Conservation (phyloP, 1,139 yeast genomes). For the Pichia terricola region DNA sequence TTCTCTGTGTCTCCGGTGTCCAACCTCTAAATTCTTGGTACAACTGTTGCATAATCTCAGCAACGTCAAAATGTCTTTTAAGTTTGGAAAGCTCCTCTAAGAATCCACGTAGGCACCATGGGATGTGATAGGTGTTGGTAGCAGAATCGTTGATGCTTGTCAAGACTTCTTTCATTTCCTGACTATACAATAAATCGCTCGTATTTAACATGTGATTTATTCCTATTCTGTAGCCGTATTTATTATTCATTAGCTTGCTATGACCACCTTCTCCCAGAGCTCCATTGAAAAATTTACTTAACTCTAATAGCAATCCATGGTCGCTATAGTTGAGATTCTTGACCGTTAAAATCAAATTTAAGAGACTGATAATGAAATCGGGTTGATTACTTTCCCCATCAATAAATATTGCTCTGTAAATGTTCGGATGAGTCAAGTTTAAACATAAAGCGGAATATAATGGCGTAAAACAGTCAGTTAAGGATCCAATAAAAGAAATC, state of each 20-base stretch:
- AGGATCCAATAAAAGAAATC: constrained; percentile 39
- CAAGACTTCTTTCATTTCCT: constrained; percentile 31
- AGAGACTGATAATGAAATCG: constrained; percentile 36
- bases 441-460: constrained; percentile 36
- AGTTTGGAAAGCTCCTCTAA: constrained; percentile 41
- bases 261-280: constrained; percentile 44
- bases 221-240: constrained; percentile 44
- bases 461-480: constrained; percentile 38
- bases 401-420: constrained; percentile 34
- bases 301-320: constrained; percentile 42
- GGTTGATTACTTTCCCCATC: constrained; percentile 34
- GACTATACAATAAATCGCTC: constrained; percentile 36
- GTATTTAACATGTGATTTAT: constrained; percentile 42
- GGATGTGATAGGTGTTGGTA: constrained; percentile 44
- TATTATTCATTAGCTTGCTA: constrained; percentile 39
- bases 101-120: constrained; percentile 52
- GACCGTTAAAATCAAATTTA: constrained; percentile 38
- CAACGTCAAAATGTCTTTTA: constrained; percentile 33
- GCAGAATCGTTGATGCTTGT: constrained; percentile 37
- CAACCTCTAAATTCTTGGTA: constrained; percentile 30
- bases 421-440: constrained; percentile 43
- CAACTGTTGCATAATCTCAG: constrained; percentile 27
- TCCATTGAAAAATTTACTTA: constrained; percentile 42
- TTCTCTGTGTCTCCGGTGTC: constrained; percentile 31
- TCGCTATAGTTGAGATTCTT: constrained; percentile 44